These are phyloP conservation scores for Alternaria conjuncta DNA, from an alignment of 2,329 filamentous ascomycete species.

Conservation along the genomic window DNA sequence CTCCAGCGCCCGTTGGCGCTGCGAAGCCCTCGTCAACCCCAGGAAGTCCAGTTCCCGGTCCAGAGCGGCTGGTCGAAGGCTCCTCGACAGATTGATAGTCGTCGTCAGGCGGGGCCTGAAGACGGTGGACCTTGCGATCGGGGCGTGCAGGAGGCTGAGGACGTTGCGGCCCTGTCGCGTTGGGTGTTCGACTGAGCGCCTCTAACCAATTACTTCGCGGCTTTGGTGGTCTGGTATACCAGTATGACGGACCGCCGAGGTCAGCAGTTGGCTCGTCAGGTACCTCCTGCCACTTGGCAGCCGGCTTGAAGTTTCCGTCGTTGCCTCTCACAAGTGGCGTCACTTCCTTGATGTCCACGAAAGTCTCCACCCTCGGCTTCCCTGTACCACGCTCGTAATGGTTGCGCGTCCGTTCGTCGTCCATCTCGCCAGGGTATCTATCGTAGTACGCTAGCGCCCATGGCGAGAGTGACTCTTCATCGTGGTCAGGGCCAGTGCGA, in stretches of 20 bases:
- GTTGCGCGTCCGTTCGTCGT: neutral
- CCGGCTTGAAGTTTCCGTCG: neutral
- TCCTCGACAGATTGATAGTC: neutral
- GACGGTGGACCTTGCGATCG: neutral
- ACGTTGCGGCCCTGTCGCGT: neutral
- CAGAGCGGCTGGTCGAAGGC: neutral
- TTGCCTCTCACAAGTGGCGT: neutral
- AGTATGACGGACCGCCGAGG: neutral
- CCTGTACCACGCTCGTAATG: neutral
- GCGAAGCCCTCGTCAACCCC: neutral
- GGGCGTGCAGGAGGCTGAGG: neutral
- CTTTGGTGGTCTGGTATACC: neutral
- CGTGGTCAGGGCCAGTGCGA: neutral
- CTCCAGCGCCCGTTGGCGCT: neutral
- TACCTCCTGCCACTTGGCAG: neutral
- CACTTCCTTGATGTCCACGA: neutral
- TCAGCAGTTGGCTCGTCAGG: neutral
- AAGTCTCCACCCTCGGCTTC: neutral
- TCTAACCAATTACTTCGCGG: neutral
- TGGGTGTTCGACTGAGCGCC: neutral
- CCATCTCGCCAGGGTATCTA: neutral
- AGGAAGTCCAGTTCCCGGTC: neutral
- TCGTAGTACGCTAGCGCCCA: neutral
- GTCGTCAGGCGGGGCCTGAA: neutral
- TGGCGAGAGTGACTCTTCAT: neutral